These are phyloP conservation scores for Pyrrhoderma noxium DNA, from an alignment of 1,284 basidiomycete genomes.

Conservation along the genomic window DNA sequence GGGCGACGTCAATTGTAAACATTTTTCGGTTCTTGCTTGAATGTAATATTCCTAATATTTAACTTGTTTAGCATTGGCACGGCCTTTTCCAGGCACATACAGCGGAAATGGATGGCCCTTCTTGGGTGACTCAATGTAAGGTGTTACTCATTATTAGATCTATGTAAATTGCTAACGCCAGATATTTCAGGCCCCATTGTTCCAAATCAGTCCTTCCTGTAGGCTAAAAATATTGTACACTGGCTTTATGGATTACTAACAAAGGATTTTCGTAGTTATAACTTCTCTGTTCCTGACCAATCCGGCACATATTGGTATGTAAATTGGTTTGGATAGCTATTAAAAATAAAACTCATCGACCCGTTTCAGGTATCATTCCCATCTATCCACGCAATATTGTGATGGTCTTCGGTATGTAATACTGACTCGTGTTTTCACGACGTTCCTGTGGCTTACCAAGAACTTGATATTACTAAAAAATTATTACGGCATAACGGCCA, in stretches of 20 bases:
- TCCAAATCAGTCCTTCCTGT: conserved; percentile 24
- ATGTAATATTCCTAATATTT: not conserved
- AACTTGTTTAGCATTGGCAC: conserved; percentile 25
- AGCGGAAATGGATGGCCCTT: conserved; percentile 32
- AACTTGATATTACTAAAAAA: conserved; percentile 19
- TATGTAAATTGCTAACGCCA: too few relatives aligned
- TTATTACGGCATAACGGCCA: not conserved
- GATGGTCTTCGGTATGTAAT: conserved; percentile 29
- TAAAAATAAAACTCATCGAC: too few relatives aligned
- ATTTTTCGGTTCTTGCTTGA: not conserved
- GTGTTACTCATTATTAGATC: too few relatives aligned
- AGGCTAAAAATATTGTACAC: not conserved
- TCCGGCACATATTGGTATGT: conserved; percentile 26
- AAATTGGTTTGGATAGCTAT: too few relatives aligned
- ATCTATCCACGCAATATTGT: conserved; percentile 35
- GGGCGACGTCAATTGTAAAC: conserved; percentile 25
- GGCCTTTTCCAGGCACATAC: conserved; percentile 28
- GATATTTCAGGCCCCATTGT: conserved; percentile 21
- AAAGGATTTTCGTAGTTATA: conserved; percentile 17
- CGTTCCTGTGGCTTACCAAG: conserved; percentile 20
- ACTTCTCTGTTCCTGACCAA: conserved; percentile 26
- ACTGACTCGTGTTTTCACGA: conserved; percentile 10
- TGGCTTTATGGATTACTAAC: not conserved
- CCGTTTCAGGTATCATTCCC: conserved; percentile 19
- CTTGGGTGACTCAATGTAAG: conserved; percentile 33